These are phyloP conservation scores for Tulasnella sp. DNA, from an alignment of 768 basidiomycete genomes.

Conservation along the genomic window DNA sequence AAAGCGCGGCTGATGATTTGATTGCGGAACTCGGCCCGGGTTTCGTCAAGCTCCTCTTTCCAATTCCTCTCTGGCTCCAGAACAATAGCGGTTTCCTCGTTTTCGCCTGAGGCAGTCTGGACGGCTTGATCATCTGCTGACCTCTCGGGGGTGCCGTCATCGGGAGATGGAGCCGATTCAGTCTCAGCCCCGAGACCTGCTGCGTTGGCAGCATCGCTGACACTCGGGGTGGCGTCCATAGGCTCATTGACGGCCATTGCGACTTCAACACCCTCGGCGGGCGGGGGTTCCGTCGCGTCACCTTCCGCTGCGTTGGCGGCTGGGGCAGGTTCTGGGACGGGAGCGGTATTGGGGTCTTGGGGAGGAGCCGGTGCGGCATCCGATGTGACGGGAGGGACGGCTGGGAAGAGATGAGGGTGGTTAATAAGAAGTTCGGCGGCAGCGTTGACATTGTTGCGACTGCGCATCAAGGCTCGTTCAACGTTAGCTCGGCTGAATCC, in stretches of 20 bases:
- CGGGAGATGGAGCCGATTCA: not conserved
- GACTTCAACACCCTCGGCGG: not conserved
- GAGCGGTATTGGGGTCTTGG: constrained; percentile 32
- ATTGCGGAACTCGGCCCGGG: constrained; percentile 61
- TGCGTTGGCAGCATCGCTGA: constrained; percentile 24
- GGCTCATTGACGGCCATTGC: constrained; percentile 25
- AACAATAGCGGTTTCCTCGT: constrained; percentile 25
- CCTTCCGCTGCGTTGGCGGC: constrained; percentile 5
- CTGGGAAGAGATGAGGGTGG: constrained; percentile 65
- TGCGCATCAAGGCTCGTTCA: constrained; percentile 75
- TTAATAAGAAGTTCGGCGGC: constrained; percentile 84
- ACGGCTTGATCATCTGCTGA: constrained; percentile 25
- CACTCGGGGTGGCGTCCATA: not conserved
- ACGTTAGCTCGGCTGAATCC: constrained; percentile 90
- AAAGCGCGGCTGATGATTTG: constrained; percentile 67
- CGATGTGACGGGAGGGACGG: not conserved
- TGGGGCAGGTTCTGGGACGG: constrained; percentile 31
- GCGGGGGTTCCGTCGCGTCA: not conserved
- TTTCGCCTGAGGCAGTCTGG: constrained; percentile 7
- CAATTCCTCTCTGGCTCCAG: constrained; percentile 49
- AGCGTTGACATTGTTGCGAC: constrained; percentile 80
- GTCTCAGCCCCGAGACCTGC: not conserved
- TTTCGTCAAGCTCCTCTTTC: constrained; percentile 59
- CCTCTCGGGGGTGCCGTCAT: not conserved
- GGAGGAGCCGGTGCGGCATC: not conserved